These are phyloP conservation scores for Coelastrella sp. DNA, from an alignment of 139 green algal genomes.

Conservation along the genomic window DNA sequence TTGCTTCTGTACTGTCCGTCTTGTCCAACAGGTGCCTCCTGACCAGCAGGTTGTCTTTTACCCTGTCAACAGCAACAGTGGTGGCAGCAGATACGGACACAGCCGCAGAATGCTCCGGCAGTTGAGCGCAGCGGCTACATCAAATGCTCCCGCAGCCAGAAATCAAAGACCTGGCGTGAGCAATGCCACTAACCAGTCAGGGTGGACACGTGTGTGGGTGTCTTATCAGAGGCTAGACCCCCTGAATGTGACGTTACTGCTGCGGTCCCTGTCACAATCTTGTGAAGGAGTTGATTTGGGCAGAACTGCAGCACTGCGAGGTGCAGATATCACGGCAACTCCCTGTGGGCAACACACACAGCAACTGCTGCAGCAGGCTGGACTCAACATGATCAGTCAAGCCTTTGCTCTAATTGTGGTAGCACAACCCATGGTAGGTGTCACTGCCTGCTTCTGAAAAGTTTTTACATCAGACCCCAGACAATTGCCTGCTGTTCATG, in stretches of 20 bases:
- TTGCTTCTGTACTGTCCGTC: neutral
- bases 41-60: neutral
- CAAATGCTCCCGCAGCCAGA: too few species aligned
- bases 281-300: neutral
- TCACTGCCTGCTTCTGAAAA: too few species aligned
- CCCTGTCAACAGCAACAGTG: neutral
- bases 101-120: neutral
- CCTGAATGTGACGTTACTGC: constrained; percentile 1
- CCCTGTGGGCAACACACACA: neutral
- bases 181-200: neutral
- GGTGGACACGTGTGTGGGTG: neutral
- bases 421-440: constrained; percentile 25
- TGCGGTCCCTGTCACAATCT: neutral
- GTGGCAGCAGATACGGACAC: too few species aligned
- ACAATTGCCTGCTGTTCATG: too few species aligned
- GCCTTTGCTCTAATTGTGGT: neutral
- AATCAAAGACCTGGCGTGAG: too few species aligned
- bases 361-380: neutral
- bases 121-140: neutral
- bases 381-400: neutral
- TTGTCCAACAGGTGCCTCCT: neutral
- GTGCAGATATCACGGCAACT: neutral
- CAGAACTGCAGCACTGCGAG: too few species aligned
- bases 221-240: neutral
- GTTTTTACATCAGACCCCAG: too few species aligned